Base-by-base conservation (phyloP, 2,329 filamentous ascomycete genomes). In the Laburnicola sp. region DNA sequence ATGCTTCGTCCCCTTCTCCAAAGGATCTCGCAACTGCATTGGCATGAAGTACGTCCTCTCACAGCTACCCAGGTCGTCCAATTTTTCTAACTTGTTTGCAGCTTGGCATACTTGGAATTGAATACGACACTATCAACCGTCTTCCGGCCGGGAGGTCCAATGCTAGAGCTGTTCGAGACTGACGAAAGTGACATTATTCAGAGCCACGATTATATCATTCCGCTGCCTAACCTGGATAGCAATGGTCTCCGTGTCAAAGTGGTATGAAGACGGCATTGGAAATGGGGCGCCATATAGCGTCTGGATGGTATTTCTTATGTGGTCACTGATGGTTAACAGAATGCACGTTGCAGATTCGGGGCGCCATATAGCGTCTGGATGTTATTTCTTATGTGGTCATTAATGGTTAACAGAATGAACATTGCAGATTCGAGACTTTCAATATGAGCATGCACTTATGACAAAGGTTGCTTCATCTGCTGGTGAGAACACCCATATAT, bases 121-220 rank as follows among this genome's bases (percentile, higher is more conserved):
- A 60, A 56, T 38, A 21, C 64, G 11, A 51, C 50, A 11, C 34
- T 68, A n/a, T 63, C 58, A 3, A 53, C 47, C 27, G 35, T 69
- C 16, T 63, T 65, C 40, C 25, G 51, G 3, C 36, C 48, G 3
- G 41, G 30, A 21, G 56, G 25, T n/a, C 49, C 45, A 1, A 28
- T 34, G 9, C 32, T 70, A 32, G 50, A 57, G 41, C 35, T 70
- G 3, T 58, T 54, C 25, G 57, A 62, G n/a, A 60, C 57, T 1
- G 45, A 50, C 28, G 57, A 57, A 31, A 43, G 31, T 4, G 59
- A 63, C 36, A 53, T 63, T 32, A 53, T 38, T 8, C 38, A 51
- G 10, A 50, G 38, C n/a, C 56, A 64, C 30, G 66, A 71, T 56
- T 62, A 52, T 22, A 64, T 71, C 28, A 52, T 62, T n/a, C 63